phyloP scores from a whole-genome alignment of 768 basidiomycete genomes.

The Coprinopsis cinerea region DNA sequence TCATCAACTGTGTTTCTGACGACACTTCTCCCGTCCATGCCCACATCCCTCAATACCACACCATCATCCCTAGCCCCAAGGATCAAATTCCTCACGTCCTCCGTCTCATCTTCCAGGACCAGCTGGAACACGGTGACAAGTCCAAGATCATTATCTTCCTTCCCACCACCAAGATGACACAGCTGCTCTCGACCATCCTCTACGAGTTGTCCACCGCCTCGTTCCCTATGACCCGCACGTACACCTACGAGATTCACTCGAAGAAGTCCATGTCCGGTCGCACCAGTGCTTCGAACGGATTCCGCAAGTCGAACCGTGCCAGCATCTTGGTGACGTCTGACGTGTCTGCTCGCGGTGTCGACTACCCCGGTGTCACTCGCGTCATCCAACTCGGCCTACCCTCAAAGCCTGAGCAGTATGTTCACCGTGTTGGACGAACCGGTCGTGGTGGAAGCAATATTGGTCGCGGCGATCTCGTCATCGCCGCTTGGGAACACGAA shows the following conservation, averaged over 20 bases:
- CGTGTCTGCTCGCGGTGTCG: conserved; percentile 82
- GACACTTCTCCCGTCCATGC: conserved; percentile 61
- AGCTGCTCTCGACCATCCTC: conserved; percentile 64
- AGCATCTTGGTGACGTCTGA: conserved; percentile 80
- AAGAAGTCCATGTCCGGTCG: conserved; percentile 59
- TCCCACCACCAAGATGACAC: conserved; percentile 79
- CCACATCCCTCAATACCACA: conserved; percentile 79
- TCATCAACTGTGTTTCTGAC: conserved; percentile 66
- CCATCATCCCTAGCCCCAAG: conserved; percentile 55
- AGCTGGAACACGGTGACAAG: conserved; percentile 56
- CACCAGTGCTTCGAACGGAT: conserved; percentile 48
- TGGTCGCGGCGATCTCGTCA: conserved; percentile 74
- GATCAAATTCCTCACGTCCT: conserved; percentile 78
- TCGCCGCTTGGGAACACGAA: conserved; percentile 72
- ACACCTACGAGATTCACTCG: conserved; percentile 79
- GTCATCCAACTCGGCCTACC: conserved; percentile 91
- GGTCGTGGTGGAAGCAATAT: conserved; percentile 55
- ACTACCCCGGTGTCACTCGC: conserved; percentile 84
- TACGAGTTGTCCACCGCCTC: conserved; percentile 35
- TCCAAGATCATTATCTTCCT: conserved; percentile 83
- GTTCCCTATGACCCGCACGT: conserved; percentile 50
- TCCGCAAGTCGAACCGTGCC: conserved; percentile 51
- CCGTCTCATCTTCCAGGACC: conserved; percentile 82
- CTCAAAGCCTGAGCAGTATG: conserved; percentile 59
- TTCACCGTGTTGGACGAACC: conserved; percentile 83